Evolutionary conservation across 495 filamentous ascomycete genomes (phyloP).

Genomic region (Penicillium lagena): DNA sequence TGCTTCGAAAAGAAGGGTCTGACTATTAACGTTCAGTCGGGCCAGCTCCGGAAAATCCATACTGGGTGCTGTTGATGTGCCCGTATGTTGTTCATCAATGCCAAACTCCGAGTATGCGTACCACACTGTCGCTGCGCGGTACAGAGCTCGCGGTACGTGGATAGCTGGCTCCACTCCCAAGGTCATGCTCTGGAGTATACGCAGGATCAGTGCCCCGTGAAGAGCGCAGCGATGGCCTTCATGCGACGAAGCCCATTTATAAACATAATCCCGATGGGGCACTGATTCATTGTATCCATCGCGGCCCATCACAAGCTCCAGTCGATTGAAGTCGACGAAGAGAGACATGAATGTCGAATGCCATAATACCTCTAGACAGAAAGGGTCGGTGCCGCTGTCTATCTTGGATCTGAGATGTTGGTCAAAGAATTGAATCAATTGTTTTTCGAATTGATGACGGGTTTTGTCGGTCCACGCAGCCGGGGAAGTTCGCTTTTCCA

Average conservation of each 20-base stretch:
- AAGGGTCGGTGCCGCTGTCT: slow-evolving; percentile 6
- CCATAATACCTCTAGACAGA: slow-evolving; percentile 23
- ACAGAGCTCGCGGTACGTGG: slow-evolving; percentile 12
- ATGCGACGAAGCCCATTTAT: slow-evolving; percentile 9
- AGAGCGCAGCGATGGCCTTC: slow-evolving; percentile 12
- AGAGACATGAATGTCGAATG: slow-evolving; percentile 25
- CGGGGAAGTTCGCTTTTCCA: background rate
- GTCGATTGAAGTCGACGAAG: slow-evolving; percentile 18
- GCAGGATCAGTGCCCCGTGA: slow-evolving; percentile 13
- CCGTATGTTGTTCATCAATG: background rate
- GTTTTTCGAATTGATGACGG: background rate
- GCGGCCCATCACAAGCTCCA: slow-evolving; percentile 19
- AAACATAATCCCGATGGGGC: slow-evolving; percentile 2
- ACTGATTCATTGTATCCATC: slow-evolving; percentile 13
- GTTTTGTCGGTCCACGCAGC: background rate
- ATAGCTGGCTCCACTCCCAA: slow-evolving; percentile 12
- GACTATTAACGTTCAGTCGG: slow-evolving; percentile 2
- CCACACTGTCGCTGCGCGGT: slow-evolving; percentile 10
- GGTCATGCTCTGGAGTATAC: slow-evolving; percentile 6
- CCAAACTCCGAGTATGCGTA: slow-evolving; percentile 7
- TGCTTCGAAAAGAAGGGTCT: slow-evolving; percentile 7
- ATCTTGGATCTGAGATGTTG: background rate
- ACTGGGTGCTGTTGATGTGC: background rate
- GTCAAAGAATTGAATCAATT: slow-evolving; percentile 1
- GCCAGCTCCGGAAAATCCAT: slow-evolving; percentile 5